Base-by-base conservation (phyloP, 805 yeast genomes). In the Candida maesae region DNA sequence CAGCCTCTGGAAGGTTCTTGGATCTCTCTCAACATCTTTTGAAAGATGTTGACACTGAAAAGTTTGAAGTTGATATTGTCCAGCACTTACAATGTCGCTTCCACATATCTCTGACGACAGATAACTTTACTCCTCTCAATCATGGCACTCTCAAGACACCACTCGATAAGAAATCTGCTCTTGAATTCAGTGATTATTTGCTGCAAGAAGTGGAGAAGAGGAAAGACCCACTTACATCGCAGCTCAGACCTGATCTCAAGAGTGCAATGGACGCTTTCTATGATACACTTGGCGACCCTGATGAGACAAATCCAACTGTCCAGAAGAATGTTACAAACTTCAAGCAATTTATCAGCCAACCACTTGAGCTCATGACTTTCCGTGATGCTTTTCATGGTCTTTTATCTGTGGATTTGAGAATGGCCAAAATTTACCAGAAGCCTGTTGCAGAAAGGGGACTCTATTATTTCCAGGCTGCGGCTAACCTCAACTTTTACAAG, bases 31-130 rank as follows among this genome's bases (percentile, higher is more conserved):
- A 88, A 49, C 65, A 68, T 8, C 68, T 74, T 15, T 62, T 84
- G 25, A 65, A 77, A 13, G 50, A 64, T 1, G 60, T 74, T 20
- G 63, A 68, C 16, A 59, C 67, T 43, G 45, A 51, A 2, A 71
- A 70, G 5, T 71, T 84, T 2, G 90, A 84, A 34, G 68, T 70
- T 8, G 93, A 88, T 33, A 59, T 91, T 35, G 71, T 87, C 8
- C 98, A 91, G 54, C 71, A 87, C 25, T 62, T 93, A 17, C 71
- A 79, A 47, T 93, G 99, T 58, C 72, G 84, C 9, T 88, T 82
- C 52, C 95, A 88, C 33, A 70, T 86, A 37, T 63, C 67, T 2
- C 65, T 89, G 3, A 66, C 80, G 1, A 67, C 77, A 10, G 87
- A 81, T 12, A 68, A 69, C 14, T 79, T 78, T 46, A 68, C 68